These are phyloP conservation scores for Stylonectria norvegica DNA, from an alignment of 2,329 filamentous ascomycete genomes.

Conservation along the genomic window DNA sequence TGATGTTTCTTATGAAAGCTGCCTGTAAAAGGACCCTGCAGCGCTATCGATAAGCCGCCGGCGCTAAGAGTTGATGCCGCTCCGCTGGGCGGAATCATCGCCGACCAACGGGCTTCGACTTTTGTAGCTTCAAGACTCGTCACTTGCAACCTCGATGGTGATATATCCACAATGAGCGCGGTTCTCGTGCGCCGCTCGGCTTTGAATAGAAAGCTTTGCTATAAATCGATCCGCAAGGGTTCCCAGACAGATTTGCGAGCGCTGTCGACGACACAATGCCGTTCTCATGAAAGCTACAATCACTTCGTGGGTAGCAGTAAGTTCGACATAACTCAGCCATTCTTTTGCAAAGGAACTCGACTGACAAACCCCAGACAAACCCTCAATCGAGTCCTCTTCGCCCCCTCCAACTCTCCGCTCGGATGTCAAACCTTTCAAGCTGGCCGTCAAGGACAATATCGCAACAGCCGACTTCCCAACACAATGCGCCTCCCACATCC, in stretches of 20 bases:
- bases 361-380: constrained; percentile 11
- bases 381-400: constrained; percentile 1
- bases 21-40: constrained; percentile 8
- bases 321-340: constrained; percentile 10
- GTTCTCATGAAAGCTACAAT: constrained; percentile 32
- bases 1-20: constrained; percentile 3
- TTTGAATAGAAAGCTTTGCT: not conserved
- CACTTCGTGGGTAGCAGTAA: constrained; percentile 35
- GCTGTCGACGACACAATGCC: constrained; percentile 24
- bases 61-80: not conserved
- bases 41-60: constrained; percentile 20
- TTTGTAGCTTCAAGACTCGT: constrained; percentile 8
- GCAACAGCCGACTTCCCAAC: constrained; percentile 63
- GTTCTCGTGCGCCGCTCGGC: constrained; percentile 28
- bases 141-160: constrained; percentile 22
- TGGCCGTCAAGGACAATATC: constrained; percentile 78
- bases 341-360: too few species aligned
- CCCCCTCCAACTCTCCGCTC: constrained; percentile 16
- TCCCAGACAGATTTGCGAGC: too few species aligned
- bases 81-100: not conserved
- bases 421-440: constrained; percentile 35
- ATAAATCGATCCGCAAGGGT: not conserved
- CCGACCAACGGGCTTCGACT: too few species aligned
- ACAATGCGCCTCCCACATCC: constrained; percentile 77
- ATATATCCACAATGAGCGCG: constrained; percentile 29